Evolutionary conservation across 257 asterid genomes (phyloP), one percentile per base, ranked within the genome.

Genomic region (Agastache rugosa): DNA sequence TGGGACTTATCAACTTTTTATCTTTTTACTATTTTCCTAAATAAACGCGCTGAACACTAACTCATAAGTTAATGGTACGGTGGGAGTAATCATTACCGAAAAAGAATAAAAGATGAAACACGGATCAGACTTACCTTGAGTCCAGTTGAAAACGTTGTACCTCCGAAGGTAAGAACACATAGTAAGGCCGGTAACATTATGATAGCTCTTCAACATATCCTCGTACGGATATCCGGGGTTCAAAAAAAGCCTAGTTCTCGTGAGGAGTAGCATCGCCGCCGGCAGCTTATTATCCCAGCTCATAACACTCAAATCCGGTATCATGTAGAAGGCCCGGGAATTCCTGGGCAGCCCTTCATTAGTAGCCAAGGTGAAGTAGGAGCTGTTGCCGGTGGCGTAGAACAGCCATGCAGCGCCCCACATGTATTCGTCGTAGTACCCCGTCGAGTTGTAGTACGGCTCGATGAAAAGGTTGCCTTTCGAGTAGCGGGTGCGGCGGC

Each of bases 211-310:
- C 75, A 93, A 51, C 93, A 89, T 88, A 19, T 90, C 95, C 80
- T 93, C 98, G 45, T 90, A 93, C 5, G 98, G 98, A 55, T 90
- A 91, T 0, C 98, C 97, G 0, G 97, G 98, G 81, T 82, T 87
- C 77, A 91, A 56, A 64, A 90, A 84, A 67, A 91, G 23, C 82
- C 98, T 83, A 11, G 80, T 61, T 74, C 97, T 83, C 8, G 94
- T 87, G 73, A 93, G 53, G 16, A 93, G 56, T 53, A 93, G 74
- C 97, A 90, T 91, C 1, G 96, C 97, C 3, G 92, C 98, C 11
- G 98, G 98, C 73, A 90, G 45, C 78, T 93, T 93, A 58, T 93
- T 93, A 44, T 93, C 96, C 98, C 97, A 91, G 64, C 97, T 93
- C 71, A 90, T 20, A 1, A 87, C 97, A 4, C 96, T 86, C 81